Base-by-base conservation (phyloP, 2,329 filamentous ascomycete species). In the Penicillium sp. region DNA sequence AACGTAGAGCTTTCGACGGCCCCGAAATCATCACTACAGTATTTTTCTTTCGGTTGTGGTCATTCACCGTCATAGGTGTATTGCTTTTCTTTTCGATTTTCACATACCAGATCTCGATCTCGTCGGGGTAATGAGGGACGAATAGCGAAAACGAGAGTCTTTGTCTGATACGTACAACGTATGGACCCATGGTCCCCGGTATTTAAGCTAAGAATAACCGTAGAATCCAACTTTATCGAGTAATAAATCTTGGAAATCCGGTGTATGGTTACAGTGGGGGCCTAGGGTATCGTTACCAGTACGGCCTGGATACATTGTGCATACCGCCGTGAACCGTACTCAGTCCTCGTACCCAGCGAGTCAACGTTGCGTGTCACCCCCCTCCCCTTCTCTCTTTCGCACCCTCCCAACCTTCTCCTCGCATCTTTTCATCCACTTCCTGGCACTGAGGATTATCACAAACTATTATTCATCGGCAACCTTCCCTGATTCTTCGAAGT, bases 321-420 rank as follows among this genome's bases (percentile, higher is more conserved):
- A 44, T 56, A 46, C 55, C 44, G 46, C 35, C 23, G 45, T 25
- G 43, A 35, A 35, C 54, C 51, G 60, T 56, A 62, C 42, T 37
- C 48, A 45, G 27, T 23, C 37, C 50, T 42, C 54, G 61, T 62
- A 56, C 53, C 35, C 55, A 59, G 35, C 37, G 43, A 55, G 54
- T 59, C 55, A 59, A 53, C 37, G 37, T 43, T 31, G 49, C 31
- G 50, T 52, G 50, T 59, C 56, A 51, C 48, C 64, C 42, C 42
- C 42, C 59, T 62, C 52, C 47, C 55, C 19, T 55, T 58, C 53
- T 39, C 39, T 50, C n/a, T 46, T 53, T 52, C 39, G 21, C 23
- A 35, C 43, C 29, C 48, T 42, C 43, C 23, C 29, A 5, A 31
- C 26, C 21, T 48, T 35, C 27, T 23, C 4, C 16, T 21, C 21